Evolutionary conservation across 2,329 filamentous ascomycete genomes (phyloP).

Genomic region (Pseudogymnoascus sp.): DNA sequence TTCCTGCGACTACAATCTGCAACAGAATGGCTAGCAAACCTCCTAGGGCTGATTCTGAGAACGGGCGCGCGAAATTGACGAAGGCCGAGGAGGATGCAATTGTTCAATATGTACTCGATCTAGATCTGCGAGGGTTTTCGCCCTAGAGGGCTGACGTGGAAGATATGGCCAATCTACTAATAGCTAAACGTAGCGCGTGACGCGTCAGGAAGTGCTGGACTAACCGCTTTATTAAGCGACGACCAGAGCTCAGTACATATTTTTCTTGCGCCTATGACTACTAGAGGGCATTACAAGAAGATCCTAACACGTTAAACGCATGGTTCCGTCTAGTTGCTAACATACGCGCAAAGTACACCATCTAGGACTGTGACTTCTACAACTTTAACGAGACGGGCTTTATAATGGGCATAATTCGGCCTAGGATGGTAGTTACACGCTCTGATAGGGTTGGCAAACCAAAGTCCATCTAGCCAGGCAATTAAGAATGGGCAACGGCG

Average conservation of each 20-base stretch:
- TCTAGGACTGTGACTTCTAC: slow-evolving; percentile 17
- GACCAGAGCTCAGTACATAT: slow-evolving; percentile 5
- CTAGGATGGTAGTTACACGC: slow-evolving; percentile 16
- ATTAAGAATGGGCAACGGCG: slow-evolving; percentile 22
- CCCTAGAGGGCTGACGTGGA: neutral
- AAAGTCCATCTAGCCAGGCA: slow-evolving; percentile 19
- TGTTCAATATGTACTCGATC: neutral
- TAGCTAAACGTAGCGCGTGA: neutral
- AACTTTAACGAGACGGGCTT: no score
- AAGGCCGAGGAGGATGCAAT: neutral
- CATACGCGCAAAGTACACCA: slow-evolving; percentile 16
- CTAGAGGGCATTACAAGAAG: slow-evolving; percentile 17
- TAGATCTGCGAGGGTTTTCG: neutral
- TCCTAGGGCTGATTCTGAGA: no score
- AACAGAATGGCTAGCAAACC: no score
- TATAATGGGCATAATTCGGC: slow-evolving; percentile 17
- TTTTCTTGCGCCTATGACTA: slow-evolving; percentile 13
- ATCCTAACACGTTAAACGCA: slow-evolving; percentile 15
- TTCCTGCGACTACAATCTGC: no score
- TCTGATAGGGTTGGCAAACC: slow-evolving; percentile 15
- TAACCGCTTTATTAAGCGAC: slow-evolving; percentile 13
- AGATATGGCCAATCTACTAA: neutral
- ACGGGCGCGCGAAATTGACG: no score
- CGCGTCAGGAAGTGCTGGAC: slow-evolving; percentile 12
- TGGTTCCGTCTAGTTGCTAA: slow-evolving; percentile 17